Base-by-base conservation (phyloP, 441 rosid genomes). In the Geranium incanum region DNA sequence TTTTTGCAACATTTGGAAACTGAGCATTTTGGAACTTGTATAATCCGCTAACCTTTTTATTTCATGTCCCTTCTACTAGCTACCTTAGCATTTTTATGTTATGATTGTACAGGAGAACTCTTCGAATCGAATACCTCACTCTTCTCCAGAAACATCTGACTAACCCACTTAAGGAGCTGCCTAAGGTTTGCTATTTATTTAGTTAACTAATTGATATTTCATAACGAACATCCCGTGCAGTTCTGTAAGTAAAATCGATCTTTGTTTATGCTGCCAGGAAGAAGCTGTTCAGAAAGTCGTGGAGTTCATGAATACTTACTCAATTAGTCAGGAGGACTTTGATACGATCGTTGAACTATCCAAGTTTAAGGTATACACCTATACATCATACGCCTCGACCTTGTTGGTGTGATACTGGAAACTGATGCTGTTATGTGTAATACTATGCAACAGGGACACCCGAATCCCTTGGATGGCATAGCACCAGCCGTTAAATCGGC, bases 381-480 rank as follows among this genome's bases (percentile, higher is more conserved):
- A 5, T 36, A 21, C 23, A 70, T 66, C 6, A 63, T 41, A 57
- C 12, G 6, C 15, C n/a, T 15, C 66, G 45, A 67, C 36, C 5
- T 36, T 68, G 3, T 74, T 12, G 71, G 41, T 5, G 57, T 57
- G 23, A 3, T 68, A 36, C 37, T 33, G 19, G 37, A 9, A 28
- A 52, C 1, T 28, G 28, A 48, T 23, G 18, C 60, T 23, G 7
- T 37, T 68, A 70, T 7, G 66, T 69, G 70, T 72, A 75, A n/a
- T 68, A 71, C 28, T 75, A 43, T 79, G 45, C 45, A 71, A 81
- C 80, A 95, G 99, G 95, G 93, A 63, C 89, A 77, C 70, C 71
- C 78, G 77, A 88, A 87, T 83, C 99, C 97, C n/a, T 70, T 95
- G 80, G 97, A 95, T 68, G 96, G 99, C 76, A 85, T 95, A 72